Base-by-base conservation (phyloP, 2,329 filamentous ascomycete genomes). In the Penicillium verrucosum region DNA sequence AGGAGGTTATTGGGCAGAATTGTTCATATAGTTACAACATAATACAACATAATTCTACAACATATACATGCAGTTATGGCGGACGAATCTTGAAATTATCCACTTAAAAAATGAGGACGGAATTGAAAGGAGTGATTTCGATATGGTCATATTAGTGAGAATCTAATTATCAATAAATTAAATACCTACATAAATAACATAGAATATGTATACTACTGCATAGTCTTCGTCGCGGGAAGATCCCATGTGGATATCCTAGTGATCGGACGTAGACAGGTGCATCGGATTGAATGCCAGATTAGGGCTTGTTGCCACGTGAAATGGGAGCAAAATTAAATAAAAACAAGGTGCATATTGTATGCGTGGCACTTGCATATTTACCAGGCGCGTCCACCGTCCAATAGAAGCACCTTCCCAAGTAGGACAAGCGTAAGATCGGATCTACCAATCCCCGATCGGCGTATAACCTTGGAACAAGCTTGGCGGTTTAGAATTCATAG, bases 271-370 rank as follows among this genome's bases (percentile, higher is more conserved):
- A 54, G 51, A 47, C 32, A 43, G 40, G 48, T 56, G 67, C 61
- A 66, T 69, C 67, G 67, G 67, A 62, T 62, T 64, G 62, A 52
- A 57, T 68, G 63, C 67, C 66, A 65, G 63, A 69, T 62, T 66
- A 42, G 54, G 48, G 41, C 42, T 52, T 16, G 21, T n/a, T 56
- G 54, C 54, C 54, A 56, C 54, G 54, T 56, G 54, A 56, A 52
- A 52, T 36, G 11, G 11, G 37, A 30, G 12, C 34, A 21, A 40
- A 36, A 16, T 18, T 29, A 10, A 14, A 32, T 27, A 9, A 7
- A 7, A n/a, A 29, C 41, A 32, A 23, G 10, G n/a, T 25, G 40
- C 23, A 41, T 34, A 38, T 21, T 14, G 12, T 30, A 44, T 44
- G 37, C 37, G 38, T 21, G 34, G 53, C 25, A 51, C 30, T 29